Percentiles rank a stretch among this genome's conserved stretches.
phyloP scores from a whole-genome alignment of 2,329 filamentous ascomycete genomes.

The Penicillium sp. region DNA sequence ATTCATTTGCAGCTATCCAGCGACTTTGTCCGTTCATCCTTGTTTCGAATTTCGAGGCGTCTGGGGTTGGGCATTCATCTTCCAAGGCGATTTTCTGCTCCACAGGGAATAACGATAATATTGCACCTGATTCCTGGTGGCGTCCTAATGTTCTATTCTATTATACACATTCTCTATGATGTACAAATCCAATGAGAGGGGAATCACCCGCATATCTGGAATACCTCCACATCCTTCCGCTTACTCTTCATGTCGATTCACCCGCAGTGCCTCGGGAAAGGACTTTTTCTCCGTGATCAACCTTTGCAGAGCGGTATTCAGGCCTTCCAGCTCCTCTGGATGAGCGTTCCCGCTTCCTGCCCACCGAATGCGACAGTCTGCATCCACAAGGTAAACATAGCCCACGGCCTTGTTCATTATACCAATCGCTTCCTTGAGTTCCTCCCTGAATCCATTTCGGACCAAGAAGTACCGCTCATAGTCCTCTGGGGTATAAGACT shows the following conservation, averaged over 20 bases:
- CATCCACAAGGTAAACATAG: conserved; percentile 86
- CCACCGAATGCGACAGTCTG: conserved; percentile 86
- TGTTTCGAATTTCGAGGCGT: conserved; percentile 15
- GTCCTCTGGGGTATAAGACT: conserved; percentile 45
- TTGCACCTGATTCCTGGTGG: conserved; percentile 11
- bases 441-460: conserved; percentile 51
- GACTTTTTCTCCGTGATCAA: conserved; percentile 39
- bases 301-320: conserved; percentile 41
- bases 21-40: conserved; percentile 11
- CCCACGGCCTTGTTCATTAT: conserved; percentile 80
- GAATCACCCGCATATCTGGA: neutral
- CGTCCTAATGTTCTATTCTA: conserved; percentile 15
- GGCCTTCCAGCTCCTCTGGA: conserved; percentile 36
- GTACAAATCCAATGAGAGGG: conserved; percentile 23
- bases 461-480: conserved; percentile 57
- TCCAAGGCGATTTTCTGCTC: conserved; percentile 6
- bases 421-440: conserved; percentile 55
- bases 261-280: conserved; percentile 10
- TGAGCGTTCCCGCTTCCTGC: conserved; percentile 62
- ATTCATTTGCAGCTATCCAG: conserved; percentile 12
- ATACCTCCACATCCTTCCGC: conserved; percentile 3
- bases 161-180: conserved; percentile 26
- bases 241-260: too few species aligned
- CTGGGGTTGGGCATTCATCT: conserved; percentile 13
- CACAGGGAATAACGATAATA: conserved; percentile 15